Base-by-base conservation (phyloP, 257 asterid species). In the Solanum pennellii region DNA sequence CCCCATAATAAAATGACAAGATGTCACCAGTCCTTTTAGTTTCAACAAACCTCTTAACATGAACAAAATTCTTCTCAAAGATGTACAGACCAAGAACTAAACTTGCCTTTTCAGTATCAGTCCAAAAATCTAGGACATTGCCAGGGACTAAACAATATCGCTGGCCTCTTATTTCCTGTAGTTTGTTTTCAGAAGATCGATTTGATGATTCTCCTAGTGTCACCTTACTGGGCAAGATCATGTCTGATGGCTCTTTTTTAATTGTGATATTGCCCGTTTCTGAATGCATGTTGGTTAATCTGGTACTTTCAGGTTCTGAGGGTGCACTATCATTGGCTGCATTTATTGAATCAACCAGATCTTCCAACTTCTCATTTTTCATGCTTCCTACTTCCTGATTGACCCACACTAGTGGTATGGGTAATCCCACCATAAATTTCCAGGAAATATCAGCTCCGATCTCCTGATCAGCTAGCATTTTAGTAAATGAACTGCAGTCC, bases 1-100 rank as follows among this genome's bases (percentile, higher is more conserved):
- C 82, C 83, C 97, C 97, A 47, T 95, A 93, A 87, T 93, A 95
- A 87, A 87, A 93, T 12, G 94, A 86, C 79, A 94, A 89, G 37
- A 94, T 89, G 14, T 89, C 93, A 20, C 94, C 94, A 89, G 88
- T 90, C 41, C 41, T 79, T 88, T 92, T 95, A 83, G 90, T 88
- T 83, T 90, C 96, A 68, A 94, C 45, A 44, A 95, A 94, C 86
- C 91, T 89, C 86, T 79, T 87, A 82, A 95, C 90, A 73, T 88
- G 94, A 33, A 88, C 92, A 72, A 95, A 93, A 33, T 94, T 89
- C 92, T 94, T 94, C 89, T 89, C 94, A 77, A 95, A 95, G 29
- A 92, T 87, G 88, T 94, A 95, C 85, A 95, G 85, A 33, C 94
- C 97, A 3, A 93, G 92, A 83, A 95, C 88, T 66, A 93, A 92